These are phyloP conservation scores for Dactylellina parvicollis DNA, from an alignment of 2,329 filamentous ascomycete genomes.

Conservation along the genomic window DNA sequence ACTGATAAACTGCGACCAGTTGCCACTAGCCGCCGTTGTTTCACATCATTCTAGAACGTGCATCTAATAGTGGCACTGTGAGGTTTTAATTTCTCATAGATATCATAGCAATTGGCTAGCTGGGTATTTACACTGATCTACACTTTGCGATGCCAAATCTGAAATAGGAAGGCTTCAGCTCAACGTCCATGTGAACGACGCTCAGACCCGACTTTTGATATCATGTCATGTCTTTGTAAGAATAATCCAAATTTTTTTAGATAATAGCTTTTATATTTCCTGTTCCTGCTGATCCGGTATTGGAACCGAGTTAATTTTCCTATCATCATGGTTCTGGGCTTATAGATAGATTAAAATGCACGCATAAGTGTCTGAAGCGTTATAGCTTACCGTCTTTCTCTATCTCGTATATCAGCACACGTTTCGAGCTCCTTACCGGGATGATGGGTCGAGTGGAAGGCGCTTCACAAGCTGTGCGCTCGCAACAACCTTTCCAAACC, in stretches of 20 bases:
- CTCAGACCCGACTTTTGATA: conserved; percentile 32
- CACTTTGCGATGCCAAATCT: conserved; percentile 11
- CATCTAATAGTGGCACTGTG: conserved; percentile 5
- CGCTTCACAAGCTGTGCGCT: conserved; percentile 16
- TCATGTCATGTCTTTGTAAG: conserved; percentile 49
- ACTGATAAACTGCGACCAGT: not conserved
- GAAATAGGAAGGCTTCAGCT: not conserved
- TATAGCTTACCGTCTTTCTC: conserved; percentile 9
- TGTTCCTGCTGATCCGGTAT: conserved; percentile 45
- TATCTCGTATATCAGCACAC: conserved; percentile 30
- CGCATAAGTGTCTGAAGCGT: no score
- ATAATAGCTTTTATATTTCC: conserved; percentile 9
- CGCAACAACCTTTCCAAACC: not conserved
- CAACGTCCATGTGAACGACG: conserved; percentile 35
- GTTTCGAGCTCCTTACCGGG: conserved; percentile 28
- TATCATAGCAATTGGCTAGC: conserved; percentile 34
- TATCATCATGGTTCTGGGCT: conserved; percentile 47
- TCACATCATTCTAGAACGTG: conserved; percentile 46
- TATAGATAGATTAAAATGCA: conserved; percentile 45
- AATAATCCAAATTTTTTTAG: conserved; percentile 13
- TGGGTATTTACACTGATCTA: conserved; percentile 42
- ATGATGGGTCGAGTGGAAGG: conserved; percentile 26
- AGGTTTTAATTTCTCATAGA: conserved; percentile 4
- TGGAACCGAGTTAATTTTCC: conserved; percentile 43
- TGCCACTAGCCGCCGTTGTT: conserved; percentile 27